Evolutionary conservation across 768 basidiomycete genomes (phyloP).

Genomic region (Auricularia cornea): DNA sequence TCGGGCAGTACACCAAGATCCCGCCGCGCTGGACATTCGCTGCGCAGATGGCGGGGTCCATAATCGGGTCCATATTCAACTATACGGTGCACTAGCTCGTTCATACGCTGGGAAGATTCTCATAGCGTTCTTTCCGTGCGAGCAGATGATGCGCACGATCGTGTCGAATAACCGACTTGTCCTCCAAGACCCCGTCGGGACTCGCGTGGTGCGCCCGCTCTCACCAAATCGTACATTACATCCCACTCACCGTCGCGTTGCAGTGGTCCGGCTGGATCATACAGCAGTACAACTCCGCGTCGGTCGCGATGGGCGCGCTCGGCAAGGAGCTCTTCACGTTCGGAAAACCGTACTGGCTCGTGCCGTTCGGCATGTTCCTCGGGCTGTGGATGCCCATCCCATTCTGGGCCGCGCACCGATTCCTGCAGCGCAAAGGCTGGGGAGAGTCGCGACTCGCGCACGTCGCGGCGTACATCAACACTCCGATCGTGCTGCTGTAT

Average conservation of each 20-base stretch:
- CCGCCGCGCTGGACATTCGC: no score
- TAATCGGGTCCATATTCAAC: slow-evolving; percentile 44
- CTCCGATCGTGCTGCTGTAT: slow-evolving; percentile 34
- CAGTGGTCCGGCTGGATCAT: slow-evolving; percentile 43
- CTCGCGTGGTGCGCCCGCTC: slow-evolving; percentile 30
- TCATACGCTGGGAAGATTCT: not conserved
- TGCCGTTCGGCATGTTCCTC: slow-evolving; percentile 44
- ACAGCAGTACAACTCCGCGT: no score
- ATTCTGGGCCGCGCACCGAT: slow-evolving; percentile 38
- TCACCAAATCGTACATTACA: no score
- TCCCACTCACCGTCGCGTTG: not conserved
- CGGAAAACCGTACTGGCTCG: no score
- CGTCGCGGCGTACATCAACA: slow-evolving; percentile 35
- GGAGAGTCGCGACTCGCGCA: slow-evolving; percentile 26
- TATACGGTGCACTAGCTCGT: slow-evolving; percentile 39
- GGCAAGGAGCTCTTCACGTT: no score
- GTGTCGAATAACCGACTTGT: slow-evolving; percentile 42
- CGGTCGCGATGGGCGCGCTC: no score
- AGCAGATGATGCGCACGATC: no score
- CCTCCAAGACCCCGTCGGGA: slow-evolving; percentile 40
- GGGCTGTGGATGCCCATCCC: slow-evolving; percentile 42
- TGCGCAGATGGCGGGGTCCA: slow-evolving; percentile 44
- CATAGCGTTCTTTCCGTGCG: no score
- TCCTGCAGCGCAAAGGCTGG: slow-evolving; percentile 20
- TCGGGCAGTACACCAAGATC: slow-evolving; percentile 53